Percentiles rank a stretch among this genome's conserved stretches.
These are phyloP conservation scores for Chaetomium tenue DNA, from an alignment of 495 filamentous ascomycete genomes.

Conservation along the genomic window DNA sequence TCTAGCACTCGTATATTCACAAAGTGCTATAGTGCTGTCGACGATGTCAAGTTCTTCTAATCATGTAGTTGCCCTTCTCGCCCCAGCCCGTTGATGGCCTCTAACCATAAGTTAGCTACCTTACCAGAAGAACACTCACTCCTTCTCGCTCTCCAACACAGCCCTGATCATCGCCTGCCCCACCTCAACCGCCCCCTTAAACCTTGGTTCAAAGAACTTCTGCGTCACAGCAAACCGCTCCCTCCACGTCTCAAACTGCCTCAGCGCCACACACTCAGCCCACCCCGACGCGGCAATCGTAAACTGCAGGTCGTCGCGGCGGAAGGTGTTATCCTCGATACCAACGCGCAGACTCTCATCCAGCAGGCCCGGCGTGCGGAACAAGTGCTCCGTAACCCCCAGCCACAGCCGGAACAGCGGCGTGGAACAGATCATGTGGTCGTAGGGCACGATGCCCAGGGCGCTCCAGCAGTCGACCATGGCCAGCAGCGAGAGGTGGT, in stretches of 20 bases:
- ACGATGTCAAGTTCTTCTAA: neutral
- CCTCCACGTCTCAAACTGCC: conserved; percentile 86
- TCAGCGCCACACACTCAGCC: conserved; percentile 87
- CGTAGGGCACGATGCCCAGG: conserved; percentile 89
- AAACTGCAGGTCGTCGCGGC: conserved; percentile 91
- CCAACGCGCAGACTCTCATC: conserved; percentile 84
- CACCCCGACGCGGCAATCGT: conserved; percentile 94
- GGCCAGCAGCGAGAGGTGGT: conserved; percentile 88
- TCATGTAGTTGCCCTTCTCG: neutral
- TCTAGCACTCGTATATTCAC: too few species aligned
- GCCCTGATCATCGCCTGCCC: conserved; percentile 98
- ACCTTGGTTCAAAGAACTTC: conserved; percentile 84
- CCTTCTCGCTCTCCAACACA: conserved; percentile 71
- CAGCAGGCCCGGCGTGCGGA: conserved; percentile 77
- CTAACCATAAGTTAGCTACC: neutral
- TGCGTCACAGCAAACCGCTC: conserved; percentile 87
- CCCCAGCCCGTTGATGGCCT: neutral
- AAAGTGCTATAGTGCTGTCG: too few species aligned
- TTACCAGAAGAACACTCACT: conserved; percentile 2
- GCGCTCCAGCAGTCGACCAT: conserved; percentile 99
- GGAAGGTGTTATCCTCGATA: conserved; percentile 81
- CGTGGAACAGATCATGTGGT: conserved; percentile 99
- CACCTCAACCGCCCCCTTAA: conserved; percentile 76
- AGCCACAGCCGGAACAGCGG: conserved; percentile 98
- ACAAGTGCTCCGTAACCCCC: conserved; percentile 94